Evolutionary conservation across 768 basidiomycete species (phyloP).

Genomic region (Clitopilus hobsonii): DNA sequence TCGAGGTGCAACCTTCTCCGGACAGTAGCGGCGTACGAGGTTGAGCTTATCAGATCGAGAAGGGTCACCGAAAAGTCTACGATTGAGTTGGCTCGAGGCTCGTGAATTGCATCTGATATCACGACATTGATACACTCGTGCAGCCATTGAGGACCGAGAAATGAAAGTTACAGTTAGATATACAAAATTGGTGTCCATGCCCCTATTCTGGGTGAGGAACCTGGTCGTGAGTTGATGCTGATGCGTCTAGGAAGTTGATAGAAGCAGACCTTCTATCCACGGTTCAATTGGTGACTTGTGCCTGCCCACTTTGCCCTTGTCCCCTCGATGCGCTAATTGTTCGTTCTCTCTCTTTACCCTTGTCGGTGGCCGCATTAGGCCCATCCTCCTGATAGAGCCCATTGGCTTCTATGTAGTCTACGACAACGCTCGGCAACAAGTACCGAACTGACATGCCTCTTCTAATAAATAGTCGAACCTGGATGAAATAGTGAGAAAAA

Average conservation of each 20-base stretch:
- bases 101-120: neutral
- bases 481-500: no score
- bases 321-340: slow-evolving; percentile 25
- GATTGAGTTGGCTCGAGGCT: neutral
- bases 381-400: slow-evolving; percentile 69
- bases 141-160: neutral
- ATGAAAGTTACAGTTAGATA: neutral
- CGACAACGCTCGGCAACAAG: slow-evolving; percentile 84
- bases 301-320: slow-evolving; percentile 12
- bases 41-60: neutral
- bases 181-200: neutral
- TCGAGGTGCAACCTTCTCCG: neutral
- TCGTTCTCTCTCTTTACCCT: slow-evolving; percentile 32
- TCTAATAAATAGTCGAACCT: slow-evolving; percentile 70
- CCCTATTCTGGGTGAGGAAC: neutral
- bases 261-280: no score
- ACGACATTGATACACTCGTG: neutral
- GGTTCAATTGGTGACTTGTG: slow-evolving; percentile 15
- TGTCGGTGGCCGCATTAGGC: slow-evolving; percentile 19
- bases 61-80: neutral
- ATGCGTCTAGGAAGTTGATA: no score
- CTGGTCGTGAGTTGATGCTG: no score
- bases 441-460: slow-evolving; percentile 84
- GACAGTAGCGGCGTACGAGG: neutral
- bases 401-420: slow-evolving; percentile 90